Evolutionary conservation across 2,329 filamentous ascomycete species (phyloP).

Genomic region (Aureobasidium pullulans): DNA sequence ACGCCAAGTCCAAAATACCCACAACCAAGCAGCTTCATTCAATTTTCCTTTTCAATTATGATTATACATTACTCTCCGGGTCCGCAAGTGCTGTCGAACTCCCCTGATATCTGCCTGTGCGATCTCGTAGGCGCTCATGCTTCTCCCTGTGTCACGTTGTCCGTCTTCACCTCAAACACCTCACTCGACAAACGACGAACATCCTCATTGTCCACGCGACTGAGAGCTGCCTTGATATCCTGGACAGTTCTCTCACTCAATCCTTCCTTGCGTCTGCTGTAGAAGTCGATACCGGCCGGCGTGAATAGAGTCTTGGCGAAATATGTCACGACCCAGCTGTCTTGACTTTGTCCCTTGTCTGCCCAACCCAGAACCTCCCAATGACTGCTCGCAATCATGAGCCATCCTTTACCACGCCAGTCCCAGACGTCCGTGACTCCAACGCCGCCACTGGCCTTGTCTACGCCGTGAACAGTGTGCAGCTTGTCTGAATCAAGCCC

Average conservation of each 20-base stretch:
- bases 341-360: constrained; percentile 34
- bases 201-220: constrained; percentile 41
- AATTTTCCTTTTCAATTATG: not conserved
- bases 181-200: constrained; percentile 47
- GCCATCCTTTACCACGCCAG: constrained; percentile 71
- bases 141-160: constrained; percentile 16
- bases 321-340: constrained; percentile 68
- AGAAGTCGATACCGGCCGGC: constrained; percentile 72
- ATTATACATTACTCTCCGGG: not conserved
- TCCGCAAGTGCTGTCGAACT: not conserved
- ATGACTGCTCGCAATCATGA: constrained; percentile 63
- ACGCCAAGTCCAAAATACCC: constrained; percentile 11
- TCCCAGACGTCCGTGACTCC: constrained; percentile 47
- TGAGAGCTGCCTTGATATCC: constrained; percentile 50
- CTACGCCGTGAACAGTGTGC: constrained; percentile 59
- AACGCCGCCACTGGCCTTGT: constrained; percentile 39
- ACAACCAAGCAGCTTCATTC: not conserved
- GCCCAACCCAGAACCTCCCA: constrained; percentile 81
- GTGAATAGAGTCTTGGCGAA: constrained; percentile 80
- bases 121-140: not conserved
- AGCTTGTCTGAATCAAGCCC: constrained; percentile 42
- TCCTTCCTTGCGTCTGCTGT: constrained; percentile 57
- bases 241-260: constrained; percentile 50
- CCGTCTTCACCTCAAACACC: constrained; percentile 41
- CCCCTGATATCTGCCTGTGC: not conserved